These are phyloP conservation scores for Mercurialis annua DNA, from an alignment of 345 rosid genomes.

Conservation along the genomic window DNA sequence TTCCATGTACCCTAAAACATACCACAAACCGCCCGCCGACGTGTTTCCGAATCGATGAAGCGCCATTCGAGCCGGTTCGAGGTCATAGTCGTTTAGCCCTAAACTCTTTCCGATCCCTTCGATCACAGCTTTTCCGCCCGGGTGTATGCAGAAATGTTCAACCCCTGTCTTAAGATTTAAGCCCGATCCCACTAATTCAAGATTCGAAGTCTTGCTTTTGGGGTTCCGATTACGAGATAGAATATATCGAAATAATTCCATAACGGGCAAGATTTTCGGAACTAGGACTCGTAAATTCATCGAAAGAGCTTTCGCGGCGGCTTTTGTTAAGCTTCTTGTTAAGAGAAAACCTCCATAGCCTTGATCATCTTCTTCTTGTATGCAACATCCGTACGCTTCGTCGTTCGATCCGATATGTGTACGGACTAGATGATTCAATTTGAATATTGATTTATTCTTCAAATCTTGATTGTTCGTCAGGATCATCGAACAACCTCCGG, in stretches of 20 bases:
- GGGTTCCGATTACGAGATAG: too few relatives aligned
- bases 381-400: conserved; percentile 64
- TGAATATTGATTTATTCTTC: conserved; percentile 45
- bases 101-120: too few relatives aligned
- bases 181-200: too few relatives aligned
- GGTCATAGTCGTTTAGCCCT: too few relatives aligned
- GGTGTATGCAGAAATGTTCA: too few relatives aligned
- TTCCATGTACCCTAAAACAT: too few relatives aligned
- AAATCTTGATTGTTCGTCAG: conserved; percentile 49
- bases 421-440: conserved; percentile 42
- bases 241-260: background rate
- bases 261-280: conserved; percentile 34
- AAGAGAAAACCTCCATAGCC: conserved; percentile 54
- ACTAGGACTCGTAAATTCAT: conserved; percentile 50
- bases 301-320: conserved; percentile 52
- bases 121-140: too few relatives aligned
- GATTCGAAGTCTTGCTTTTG: too few relatives aligned
- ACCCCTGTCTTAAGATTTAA: too few relatives aligned
- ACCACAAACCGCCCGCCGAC: too few relatives aligned
- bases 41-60: too few relatives aligned
- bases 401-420: conserved; percentile 52
- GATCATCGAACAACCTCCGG: conserved; percentile 72
- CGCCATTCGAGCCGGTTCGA: too few relatives aligned
- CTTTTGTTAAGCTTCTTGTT: conserved; percentile 45
- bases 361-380: conserved; percentile 51